Conservation (phyloP, 2,329 filamentous ascomycete genomes). For the Scorias spongiosa region DNA sequence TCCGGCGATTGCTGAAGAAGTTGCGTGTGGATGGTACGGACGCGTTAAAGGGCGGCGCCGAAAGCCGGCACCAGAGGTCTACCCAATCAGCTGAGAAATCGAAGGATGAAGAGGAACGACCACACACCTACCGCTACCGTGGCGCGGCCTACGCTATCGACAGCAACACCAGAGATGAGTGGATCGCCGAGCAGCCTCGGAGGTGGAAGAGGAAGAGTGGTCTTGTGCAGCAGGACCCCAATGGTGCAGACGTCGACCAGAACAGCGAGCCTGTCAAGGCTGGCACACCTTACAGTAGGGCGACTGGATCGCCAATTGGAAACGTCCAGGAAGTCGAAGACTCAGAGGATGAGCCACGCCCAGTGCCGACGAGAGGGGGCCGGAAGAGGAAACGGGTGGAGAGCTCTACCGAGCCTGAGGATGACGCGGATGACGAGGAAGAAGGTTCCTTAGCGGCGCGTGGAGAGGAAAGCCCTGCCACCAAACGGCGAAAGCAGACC, state of each 20-base stretch:
- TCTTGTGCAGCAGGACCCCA: not conserved
- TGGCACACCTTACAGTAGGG: not conserved
- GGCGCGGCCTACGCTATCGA: conserved; percentile 3
- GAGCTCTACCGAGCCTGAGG: not conserved
- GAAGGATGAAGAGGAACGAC: not conserved
- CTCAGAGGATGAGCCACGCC: not conserved
- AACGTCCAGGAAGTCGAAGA: not conserved
- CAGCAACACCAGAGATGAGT: conserved; percentile 1
- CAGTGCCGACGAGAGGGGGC: not conserved
- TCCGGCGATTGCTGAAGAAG: not conserved
- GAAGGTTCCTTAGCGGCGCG: not conserved
- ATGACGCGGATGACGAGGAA: not conserved
- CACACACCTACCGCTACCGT: conserved; percentile 4
- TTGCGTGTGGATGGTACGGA: conserved; percentile 1
- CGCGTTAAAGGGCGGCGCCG: not conserved
- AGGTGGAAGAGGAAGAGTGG: conserved; percentile 1
- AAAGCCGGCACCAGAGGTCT: not conserved
- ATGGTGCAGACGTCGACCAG: not conserved
- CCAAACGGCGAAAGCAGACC: not conserved
- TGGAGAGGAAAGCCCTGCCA: not conserved
- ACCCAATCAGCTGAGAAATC: not conserved
- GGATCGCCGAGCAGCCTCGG: conserved; percentile 4
- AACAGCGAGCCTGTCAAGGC: not conserved
- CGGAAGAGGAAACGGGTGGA: not conserved
- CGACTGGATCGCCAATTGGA: not conserved